phyloP scores from a whole-genome alignment of 179 eudicot species.

The Amaranthus tricolor region DNA sequence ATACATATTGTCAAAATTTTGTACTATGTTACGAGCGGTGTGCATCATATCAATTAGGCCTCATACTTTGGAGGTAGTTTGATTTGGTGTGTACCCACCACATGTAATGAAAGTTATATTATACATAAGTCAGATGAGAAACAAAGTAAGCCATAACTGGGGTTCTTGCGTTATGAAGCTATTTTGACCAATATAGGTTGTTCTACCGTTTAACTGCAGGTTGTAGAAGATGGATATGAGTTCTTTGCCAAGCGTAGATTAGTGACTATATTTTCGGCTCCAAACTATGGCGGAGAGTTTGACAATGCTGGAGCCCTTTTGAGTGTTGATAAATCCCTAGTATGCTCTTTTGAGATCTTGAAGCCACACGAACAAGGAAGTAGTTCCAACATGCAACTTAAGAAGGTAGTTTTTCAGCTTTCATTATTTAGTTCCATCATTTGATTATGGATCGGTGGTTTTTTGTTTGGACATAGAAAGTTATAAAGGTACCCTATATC shows the following conservation, averaged over 20 bases:
- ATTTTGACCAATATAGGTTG: neutral
- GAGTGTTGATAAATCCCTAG: conserved; percentile 57
- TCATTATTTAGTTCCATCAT: neutral
- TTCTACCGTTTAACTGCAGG: conserved; percentile 42
- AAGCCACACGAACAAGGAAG: conserved; percentile 56
- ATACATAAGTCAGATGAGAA: neutral
- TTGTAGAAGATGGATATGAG: conserved; percentile 85
- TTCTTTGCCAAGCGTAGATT: conserved; percentile 71
- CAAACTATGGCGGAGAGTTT: conserved; percentile 84
- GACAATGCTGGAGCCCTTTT: conserved; percentile 82
- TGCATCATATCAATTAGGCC: neutral
- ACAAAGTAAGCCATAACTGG: neutral
- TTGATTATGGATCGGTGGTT: neutral
- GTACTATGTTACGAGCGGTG: neutral
- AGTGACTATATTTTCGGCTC: conserved; percentile 83
- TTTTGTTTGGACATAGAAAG: too few relatives aligned
- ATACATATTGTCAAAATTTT: neutral
- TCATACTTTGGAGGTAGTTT: neutral
- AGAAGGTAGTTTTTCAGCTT: conserved; percentile 45
- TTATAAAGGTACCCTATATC: too few relatives aligned
- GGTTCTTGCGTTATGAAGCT: neutral
- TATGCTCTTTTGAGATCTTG: conserved; percentile 78
- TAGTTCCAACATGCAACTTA: conserved; percentile 52
- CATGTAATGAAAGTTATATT: neutral
- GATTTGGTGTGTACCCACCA: neutral